These are phyloP conservation scores for Aspergillus fijiensis DNA, from an alignment of 2,329 filamentous ascomycete species.

Conservation along the genomic window DNA sequence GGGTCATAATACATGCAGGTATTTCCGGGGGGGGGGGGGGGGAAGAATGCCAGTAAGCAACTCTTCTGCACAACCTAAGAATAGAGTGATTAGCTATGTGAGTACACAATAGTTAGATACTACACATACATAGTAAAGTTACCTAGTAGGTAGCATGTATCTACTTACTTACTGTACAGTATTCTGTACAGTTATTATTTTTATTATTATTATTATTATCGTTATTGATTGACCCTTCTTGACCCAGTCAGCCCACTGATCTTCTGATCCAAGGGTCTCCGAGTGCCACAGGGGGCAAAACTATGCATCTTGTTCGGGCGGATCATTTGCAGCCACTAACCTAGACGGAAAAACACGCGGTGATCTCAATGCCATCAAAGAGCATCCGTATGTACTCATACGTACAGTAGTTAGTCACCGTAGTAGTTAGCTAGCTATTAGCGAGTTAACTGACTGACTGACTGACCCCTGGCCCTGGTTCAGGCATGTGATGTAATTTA, in stretches of 20 bases:
- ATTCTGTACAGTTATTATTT: too few species aligned
- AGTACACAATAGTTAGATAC: too few species aligned
- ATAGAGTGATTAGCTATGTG: background rate
- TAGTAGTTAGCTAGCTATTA: too few species aligned
- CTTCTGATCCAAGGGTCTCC: background rate
- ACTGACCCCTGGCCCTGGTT: background rate
- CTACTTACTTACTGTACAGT: too few species aligned
- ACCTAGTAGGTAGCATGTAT: too few species aligned
- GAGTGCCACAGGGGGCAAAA: background rate
- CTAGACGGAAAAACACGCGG: background rate
- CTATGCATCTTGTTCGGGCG: background rate
- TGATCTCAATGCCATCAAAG: background rate
- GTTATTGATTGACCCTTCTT: too few species aligned
- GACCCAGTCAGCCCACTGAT: background rate
- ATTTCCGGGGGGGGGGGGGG: background rate
- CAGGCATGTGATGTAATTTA: background rate
- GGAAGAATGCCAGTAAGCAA: background rate
- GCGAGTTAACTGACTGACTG: background rate
- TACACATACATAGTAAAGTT: too few species aligned
- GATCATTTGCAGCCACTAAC: background rate
- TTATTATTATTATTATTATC: too few species aligned
- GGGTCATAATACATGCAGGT: background rate
- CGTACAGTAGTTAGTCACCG: too few species aligned
- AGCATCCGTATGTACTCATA: too few species aligned
- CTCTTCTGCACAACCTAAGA: background rate